Base-by-base conservation (phyloP, 108 stramenopile species). In the Skeletonema menzelii region DNA sequence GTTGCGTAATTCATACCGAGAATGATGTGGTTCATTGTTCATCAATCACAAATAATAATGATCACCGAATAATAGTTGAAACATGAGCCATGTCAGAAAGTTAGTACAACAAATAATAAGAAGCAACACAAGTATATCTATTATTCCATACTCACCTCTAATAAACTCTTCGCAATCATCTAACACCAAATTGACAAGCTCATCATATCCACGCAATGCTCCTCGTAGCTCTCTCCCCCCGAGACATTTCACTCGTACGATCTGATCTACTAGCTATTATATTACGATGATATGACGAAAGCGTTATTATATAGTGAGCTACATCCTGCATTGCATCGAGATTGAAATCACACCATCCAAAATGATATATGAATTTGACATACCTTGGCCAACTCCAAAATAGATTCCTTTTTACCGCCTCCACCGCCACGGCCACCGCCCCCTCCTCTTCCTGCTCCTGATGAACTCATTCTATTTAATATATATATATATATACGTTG, bases 121-220 rank as follows among this genome's bases (percentile, higher is more conserved):
- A 61, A 47, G 15, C 69, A 62, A 62, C 27, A 70, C 22, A 63
- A n/a, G n/a, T 6, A 66, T 0, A 65, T 20, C 0, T 8, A 70
- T 34, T 24, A 14, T n/a, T n/a, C n/a, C n/a, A n/a, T 34, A 37
- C 85, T 63, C 69, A 88, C 85, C 92, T 82, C 93, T 63, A 65
- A 95, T 37, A 73, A 87, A 95, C 68, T 95, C 93, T 46, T 92
- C 89, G 40, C 91, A 89, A 59, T 95, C 91, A 42, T 95, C 93
- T 40, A 95, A 73, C 1, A 95, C 93, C 17, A 95, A 84, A 85
- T 95, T 95, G 1, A 95, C 93, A 20, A 95, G 67, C 35, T 95
- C 93, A 64, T 95, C 93, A 76, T 95, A 95, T 26, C 93, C 93
- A 34, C 82, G 76, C 28, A 95, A 66, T 10, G 82, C 82, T 31